Evolutionary conservation across 495 filamentous ascomycete species (phyloP).

Genomic region (Monascus purpureus): DNA sequence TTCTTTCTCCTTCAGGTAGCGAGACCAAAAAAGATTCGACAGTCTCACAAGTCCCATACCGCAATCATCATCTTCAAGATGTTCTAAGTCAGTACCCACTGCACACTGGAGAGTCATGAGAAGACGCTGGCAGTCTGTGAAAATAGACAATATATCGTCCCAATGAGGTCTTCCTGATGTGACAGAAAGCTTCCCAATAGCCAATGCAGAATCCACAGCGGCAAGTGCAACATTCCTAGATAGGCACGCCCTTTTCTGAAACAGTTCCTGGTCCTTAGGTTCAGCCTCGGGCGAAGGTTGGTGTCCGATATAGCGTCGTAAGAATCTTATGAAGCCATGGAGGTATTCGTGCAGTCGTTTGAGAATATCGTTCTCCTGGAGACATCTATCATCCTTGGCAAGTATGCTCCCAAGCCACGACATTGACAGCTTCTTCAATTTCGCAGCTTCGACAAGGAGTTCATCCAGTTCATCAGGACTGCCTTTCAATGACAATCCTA

Average conservation of each 20-base stretch:
- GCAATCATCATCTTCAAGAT: slow-evolving; percentile 8
- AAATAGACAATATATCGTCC: slow-evolving; percentile 24
- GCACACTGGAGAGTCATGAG: slow-evolving; percentile 20
- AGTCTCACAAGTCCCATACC: slow-evolving; percentile 34
- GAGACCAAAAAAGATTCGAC: slow-evolving; percentile 68
- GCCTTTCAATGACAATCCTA: slow-evolving; percentile 49
- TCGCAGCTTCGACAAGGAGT: slow-evolving; percentile 48
- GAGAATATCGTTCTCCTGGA: slow-evolving; percentile 9
- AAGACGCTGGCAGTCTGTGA: slow-evolving; percentile 25
- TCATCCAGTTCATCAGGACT: slow-evolving; percentile 54
- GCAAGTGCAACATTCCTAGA: slow-evolving; percentile 26
- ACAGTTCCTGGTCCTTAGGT: slow-evolving; percentile 15
- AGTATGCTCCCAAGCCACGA: slow-evolving; percentile 32
- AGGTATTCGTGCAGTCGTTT: slow-evolving; percentile 22
- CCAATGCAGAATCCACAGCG: slow-evolving; percentile 27
- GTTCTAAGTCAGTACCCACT: slow-evolving; percentile 11
- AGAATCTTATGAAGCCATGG: slow-evolving; percentile 25
- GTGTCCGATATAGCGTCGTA: slow-evolving; percentile 33
- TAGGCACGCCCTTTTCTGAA: slow-evolving; percentile 16
- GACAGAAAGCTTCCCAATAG: slow-evolving; percentile 27
- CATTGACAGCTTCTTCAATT: slow-evolving; percentile 45
- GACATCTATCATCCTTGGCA: slow-evolving; percentile 10
- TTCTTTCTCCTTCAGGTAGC: slow-evolving; percentile 38
- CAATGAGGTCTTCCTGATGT: slow-evolving; percentile 24
- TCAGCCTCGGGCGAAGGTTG: slow-evolving; percentile 17